Conservation (phyloP, 1,284 basidiomycete species). For the Moesziomyces sp. region DNA sequence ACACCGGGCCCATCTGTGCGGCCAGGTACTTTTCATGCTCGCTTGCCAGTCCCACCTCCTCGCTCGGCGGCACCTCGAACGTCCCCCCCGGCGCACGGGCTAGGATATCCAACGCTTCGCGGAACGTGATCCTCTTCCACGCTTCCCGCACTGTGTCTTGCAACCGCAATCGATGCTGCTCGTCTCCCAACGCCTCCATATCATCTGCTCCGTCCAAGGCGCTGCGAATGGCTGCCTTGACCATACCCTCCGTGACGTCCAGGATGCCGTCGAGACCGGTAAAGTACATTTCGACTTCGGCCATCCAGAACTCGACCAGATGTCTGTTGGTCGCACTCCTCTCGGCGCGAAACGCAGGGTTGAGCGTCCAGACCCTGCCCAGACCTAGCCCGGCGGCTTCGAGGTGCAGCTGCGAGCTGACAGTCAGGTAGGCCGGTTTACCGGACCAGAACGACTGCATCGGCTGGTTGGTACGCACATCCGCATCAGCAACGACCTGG, state of each 20-base stretch:
- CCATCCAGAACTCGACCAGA: slow-evolving; percentile 98
- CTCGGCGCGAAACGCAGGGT: slow-evolving; percentile 93
- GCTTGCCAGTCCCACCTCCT: slow-evolving; percentile 80
- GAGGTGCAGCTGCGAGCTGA: slow-evolving; percentile 93
- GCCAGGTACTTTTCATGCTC: slow-evolving; percentile 95
- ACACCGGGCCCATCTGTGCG: slow-evolving; percentile 79
- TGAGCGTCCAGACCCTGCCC: slow-evolving; percentile 86
- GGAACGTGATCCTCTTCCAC: slow-evolving; percentile 84
- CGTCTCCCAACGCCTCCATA: slow-evolving; percentile 26
- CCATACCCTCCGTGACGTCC: slow-evolving; percentile 42
- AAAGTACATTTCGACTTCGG: slow-evolving; percentile 77
- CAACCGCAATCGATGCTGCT: slow-evolving; percentile 4
- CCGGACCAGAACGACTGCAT: slow-evolving; percentile 52
- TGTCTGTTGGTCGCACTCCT: slow-evolving; percentile 88
- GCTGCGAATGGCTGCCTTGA: slow-evolving; percentile 27
- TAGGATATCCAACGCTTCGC: slow-evolving; percentile 78
- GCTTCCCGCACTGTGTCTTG: not conserved
- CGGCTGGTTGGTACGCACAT: slow-evolving; percentile 14
- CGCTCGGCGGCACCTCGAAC: slow-evolving; percentile 70
- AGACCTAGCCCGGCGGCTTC: slow-evolving; percentile 82
- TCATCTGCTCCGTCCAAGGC: slow-evolving; percentile 39
- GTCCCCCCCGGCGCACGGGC: slow-evolving; percentile 1
- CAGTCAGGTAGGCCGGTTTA: slow-evolving; percentile 83
- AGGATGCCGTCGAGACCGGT: slow-evolving; percentile 40
- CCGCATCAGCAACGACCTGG: slow-evolving; percentile 72